Evolutionary conservation across 805 yeast species (phyloP).

Genomic region (Dipodascopsis uninucleata): DNA sequence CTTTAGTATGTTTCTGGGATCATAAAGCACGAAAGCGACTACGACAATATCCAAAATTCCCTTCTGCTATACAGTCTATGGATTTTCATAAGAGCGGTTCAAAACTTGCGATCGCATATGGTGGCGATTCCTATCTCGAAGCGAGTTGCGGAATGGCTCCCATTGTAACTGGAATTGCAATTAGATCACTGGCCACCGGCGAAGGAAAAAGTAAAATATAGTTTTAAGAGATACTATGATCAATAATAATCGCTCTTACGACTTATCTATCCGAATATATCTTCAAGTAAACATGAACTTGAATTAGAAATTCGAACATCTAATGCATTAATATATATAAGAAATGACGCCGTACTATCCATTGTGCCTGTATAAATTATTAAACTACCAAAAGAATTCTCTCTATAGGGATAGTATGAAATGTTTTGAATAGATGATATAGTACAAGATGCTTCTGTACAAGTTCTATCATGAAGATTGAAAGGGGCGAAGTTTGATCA

Average conservation of each 20-base stretch:
- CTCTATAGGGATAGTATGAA: no score
- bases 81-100: conserved; percentile 37
- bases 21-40: conserved; percentile 44
- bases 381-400: no score
- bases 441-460: no score
- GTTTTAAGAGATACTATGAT: background rate
- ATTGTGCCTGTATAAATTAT: no score
- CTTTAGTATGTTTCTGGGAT: conserved; percentile 51
- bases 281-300: no score
- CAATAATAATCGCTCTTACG: no score
- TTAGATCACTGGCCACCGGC: conserved; percentile 22
- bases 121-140: conserved; percentile 41
- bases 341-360: no score
- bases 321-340: no score
- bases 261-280: no score
- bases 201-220: conserved; percentile 35
- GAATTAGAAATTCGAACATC: no score
- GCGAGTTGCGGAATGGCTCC: conserved; percentile 7
- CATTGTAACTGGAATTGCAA: conserved; percentile 10
- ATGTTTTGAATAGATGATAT: no score
- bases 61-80: conserved; percentile 43
- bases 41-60: conserved; percentile 40
- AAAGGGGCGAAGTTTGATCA: conserved; percentile 14
- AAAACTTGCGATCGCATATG: conserved; percentile 45
- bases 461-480: no score